A percentile compares a stretch with the other conserved stretches of the same genome.
Conservation (phyloP, 2,329 filamentous ascomycete species). For the Ploettnerulaceae sp. region DNA sequence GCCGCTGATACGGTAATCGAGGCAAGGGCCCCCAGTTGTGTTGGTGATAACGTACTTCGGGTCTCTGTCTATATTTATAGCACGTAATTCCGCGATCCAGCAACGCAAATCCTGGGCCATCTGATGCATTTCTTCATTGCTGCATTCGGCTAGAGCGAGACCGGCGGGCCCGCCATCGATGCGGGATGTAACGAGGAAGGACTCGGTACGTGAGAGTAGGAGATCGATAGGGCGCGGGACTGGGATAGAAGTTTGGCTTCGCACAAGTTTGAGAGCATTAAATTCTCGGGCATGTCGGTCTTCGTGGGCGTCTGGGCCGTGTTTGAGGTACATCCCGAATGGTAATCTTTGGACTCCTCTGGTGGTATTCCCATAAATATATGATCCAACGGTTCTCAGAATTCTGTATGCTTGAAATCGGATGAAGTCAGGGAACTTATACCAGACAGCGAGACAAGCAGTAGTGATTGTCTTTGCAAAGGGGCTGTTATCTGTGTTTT, state of each 20-base stretch:
- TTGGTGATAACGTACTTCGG: conserved; percentile 12
- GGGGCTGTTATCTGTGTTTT: neutral
- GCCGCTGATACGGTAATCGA: conserved; percentile 16
- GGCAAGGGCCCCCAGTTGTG: conserved; percentile 8
- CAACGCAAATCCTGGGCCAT: conserved; percentile 13
- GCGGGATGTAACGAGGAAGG: conserved; percentile 12
- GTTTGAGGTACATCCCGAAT: conserved; percentile 17
- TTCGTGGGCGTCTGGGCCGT: conserved; percentile 5
- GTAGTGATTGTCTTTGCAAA: conserved; percentile 2
- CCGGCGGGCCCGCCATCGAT: conserved; percentile 10
- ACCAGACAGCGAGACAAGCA: conserved; percentile 10
- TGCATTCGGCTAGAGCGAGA: conserved; percentile 8
- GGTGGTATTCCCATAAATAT: conserved; percentile 5
- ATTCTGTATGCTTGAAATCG: conserved; percentile 12
- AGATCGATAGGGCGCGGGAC: conserved; percentile 12
- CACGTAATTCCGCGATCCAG: conserved; percentile 12
- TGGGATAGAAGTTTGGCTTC: conserved; percentile 8
- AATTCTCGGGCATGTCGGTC: conserved; percentile 11
- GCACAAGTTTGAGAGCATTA: conserved; percentile 12
- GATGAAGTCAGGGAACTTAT: conserved; percentile 9
- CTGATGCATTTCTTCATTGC: conserved; percentile 10
- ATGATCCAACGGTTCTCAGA: conserved; percentile 6
- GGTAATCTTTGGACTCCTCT: conserved; percentile 16
- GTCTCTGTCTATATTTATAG: conserved; percentile 1
- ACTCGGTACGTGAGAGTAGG: conserved; percentile 4